Evolutionary conservation across 345 rosid genomes (phyloP).

Genomic region (Populus alba): DNA sequence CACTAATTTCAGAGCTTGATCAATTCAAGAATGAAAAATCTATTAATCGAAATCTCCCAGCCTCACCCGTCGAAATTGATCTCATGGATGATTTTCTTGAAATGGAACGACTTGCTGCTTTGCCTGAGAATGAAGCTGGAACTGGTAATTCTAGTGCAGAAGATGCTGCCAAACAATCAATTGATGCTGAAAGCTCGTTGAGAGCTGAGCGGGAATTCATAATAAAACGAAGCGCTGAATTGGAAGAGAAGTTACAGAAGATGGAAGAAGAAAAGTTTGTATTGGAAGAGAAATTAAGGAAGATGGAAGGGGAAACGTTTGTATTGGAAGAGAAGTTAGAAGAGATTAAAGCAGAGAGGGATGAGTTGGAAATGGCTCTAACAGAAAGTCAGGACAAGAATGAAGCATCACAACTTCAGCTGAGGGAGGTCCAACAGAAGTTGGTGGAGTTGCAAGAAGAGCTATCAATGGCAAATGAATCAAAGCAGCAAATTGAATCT

Average conservation of each 20-base stretch:
- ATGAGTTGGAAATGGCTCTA: constrained; percentile 59
- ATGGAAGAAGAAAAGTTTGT: constrained; percentile 28
- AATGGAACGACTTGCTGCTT: constrained; percentile 75
- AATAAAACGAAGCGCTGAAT: constrained; percentile 31
- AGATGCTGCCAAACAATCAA: constrained; percentile 28
- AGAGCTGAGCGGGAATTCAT: constrained; percentile 49
- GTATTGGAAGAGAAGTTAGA: constrained; percentile 48
- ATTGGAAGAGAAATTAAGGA: constrained; percentile 15
- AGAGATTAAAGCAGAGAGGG: constrained; percentile 36
- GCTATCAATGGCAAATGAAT: constrained; percentile 42
- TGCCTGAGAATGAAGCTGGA: constrained; percentile 46
- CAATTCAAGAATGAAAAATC: constrained; percentile 40
- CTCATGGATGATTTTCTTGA: constrained; percentile 98
- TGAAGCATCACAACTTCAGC: constrained; percentile 31
- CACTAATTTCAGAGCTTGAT: constrained; percentile 33
- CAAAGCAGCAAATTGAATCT: constrained; percentile 51
- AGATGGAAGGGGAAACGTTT: constrained; percentile 17
- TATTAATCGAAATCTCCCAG: constrained; percentile 27
- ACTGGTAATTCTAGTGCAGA: constrained; percentile 33
- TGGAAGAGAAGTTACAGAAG: constrained; percentile 35
- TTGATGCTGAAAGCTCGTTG: constrained; percentile 37
- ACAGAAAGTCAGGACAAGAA: constrained; percentile 38
- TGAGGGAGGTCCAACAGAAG: constrained; percentile 48
- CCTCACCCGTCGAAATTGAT: constrained; percentile 47
- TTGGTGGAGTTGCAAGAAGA: constrained; percentile 50